Percentiles rank a stretch among this genome's conserved stretches.
Evolutionary conservation across 345 rosid species (phyloP).

Genomic region (Rubroshorea leprosula): DNA sequence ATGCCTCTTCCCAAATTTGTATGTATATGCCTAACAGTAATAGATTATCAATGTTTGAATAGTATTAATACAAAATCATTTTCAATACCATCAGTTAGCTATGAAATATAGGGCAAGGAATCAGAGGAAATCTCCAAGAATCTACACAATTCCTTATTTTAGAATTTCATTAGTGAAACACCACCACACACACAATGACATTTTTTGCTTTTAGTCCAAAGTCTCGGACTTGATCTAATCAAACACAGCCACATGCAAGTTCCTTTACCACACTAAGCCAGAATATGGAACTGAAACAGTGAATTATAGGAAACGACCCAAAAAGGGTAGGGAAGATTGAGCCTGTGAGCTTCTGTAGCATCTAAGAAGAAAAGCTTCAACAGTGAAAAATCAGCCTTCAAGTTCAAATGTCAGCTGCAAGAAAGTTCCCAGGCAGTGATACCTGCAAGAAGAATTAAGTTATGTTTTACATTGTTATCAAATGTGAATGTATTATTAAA

Average conservation of each 20-base stretch:
- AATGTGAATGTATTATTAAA: not conserved
- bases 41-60: not conserved
- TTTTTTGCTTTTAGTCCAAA: not conserved
- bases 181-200: too few relatives aligned
- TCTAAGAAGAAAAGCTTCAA: not conserved
- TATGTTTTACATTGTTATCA: not conserved
- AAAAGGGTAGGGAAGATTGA: not conserved
- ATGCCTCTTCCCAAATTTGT: not conserved
- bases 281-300: not conserved
- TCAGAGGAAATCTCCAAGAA: too few relatives aligned
- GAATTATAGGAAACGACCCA: not conserved
- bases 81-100: not conserved
- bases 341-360: not conserved
- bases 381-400: not conserved
- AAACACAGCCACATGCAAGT: not conserved
- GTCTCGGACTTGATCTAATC: too few relatives aligned
- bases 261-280: not conserved
- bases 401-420: slow-evolving; percentile 63
- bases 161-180: too few relatives aligned
- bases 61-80: not conserved
- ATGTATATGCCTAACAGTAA: not conserved
- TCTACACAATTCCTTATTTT: too few relatives aligned
- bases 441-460: slow-evolving; percentile 42
- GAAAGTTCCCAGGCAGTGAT: slow-evolving; percentile 66
- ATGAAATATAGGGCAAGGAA: too few relatives aligned